Percentiles rank a stretch among this genome's conserved stretches.
Evolutionary conservation across 2,329 filamentous ascomycete species (phyloP).

Genomic region (Coniochaeta sp.): DNA sequence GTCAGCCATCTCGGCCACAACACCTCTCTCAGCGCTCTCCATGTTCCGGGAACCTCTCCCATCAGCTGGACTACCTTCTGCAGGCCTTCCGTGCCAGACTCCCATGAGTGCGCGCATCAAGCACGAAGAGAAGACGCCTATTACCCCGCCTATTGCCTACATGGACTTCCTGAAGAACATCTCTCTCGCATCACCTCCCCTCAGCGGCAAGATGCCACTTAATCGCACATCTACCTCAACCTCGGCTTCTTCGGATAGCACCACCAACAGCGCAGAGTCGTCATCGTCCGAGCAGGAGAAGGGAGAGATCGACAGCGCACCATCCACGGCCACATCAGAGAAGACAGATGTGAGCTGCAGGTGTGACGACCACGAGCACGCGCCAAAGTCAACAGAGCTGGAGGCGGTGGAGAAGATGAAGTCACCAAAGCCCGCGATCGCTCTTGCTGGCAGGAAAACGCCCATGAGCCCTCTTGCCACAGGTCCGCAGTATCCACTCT

Average conservation of each 20-base stretch:
- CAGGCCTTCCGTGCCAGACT: slow-evolving; percentile 22
- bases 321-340: slow-evolving; percentile 51
- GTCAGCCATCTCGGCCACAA: slow-evolving; percentile 52
- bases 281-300: slow-evolving; percentile 28
- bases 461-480: slow-evolving; percentile 15
- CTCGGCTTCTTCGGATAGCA: slow-evolving; percentile 15
- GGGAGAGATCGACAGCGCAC: slow-evolving; percentile 26
- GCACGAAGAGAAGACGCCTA: slow-evolving; percentile 70
- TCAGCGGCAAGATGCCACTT: slow-evolving; percentile 19
- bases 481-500: slow-evolving; percentile 42
- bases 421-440: not conserved
- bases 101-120: slow-evolving; percentile 54
- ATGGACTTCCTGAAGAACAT: slow-evolving; percentile 87
- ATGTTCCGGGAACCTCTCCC: slow-evolving; percentile 29
- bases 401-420: not conserved
- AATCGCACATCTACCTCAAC: slow-evolving; percentile 15
- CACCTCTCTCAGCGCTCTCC: slow-evolving; percentile 53
- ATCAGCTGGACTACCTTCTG: slow-evolving; percentile 31
- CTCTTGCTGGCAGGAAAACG: slow-evolving; percentile 3
- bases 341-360: slow-evolving; percentile 47
- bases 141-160: slow-evolving; percentile 85
- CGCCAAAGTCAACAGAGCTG: slow-evolving; percentile 37
- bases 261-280: slow-evolving; percentile 39
- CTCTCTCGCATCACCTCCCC: slow-evolving; percentile 45
- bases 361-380: slow-evolving; percentile 37